phyloP scores from a whole-genome alignment of 2,329 filamentous ascomycete species.

The Bipolaris gigantea region DNA sequence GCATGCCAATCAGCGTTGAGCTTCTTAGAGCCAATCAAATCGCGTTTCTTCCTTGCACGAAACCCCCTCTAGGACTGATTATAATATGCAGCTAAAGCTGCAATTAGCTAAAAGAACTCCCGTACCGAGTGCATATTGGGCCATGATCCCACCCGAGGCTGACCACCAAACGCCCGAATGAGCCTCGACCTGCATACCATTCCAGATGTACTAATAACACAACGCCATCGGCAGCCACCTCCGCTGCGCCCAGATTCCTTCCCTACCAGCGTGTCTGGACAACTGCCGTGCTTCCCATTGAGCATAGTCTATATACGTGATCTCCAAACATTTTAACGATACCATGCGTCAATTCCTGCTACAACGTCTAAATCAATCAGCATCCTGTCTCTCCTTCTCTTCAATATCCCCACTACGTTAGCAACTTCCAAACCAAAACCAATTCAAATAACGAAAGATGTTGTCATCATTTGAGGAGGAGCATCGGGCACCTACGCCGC shows the following conservation, averaged over 20 bases:
- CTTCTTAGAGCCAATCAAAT: too few relatives aligned
- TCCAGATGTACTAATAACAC: background rate
- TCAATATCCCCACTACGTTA: background rate
- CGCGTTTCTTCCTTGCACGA: too few relatives aligned
- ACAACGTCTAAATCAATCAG: background rate
- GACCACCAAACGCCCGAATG: background rate
- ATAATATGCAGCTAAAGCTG: too few relatives aligned
- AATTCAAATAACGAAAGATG: slow-evolving; percentile 24
- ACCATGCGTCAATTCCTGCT: background rate
- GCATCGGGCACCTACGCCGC: slow-evolving; percentile 50
- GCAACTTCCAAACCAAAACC: background rate
- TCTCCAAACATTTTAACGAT: background rate
- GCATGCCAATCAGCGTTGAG: too few relatives aligned
- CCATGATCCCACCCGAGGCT: background rate
- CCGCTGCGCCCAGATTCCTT: background rate
- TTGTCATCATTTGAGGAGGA: slow-evolving; percentile 51
- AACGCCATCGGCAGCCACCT: background rate
- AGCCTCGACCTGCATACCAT: background rate
- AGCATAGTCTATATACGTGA: background rate
- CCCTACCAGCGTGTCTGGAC: background rate
- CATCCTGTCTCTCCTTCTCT: background rate
- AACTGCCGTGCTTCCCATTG: background rate
- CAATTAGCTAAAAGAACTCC: too few relatives aligned
- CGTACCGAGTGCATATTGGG: too few relatives aligned
- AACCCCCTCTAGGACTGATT: too few relatives aligned